A percentile compares a stretch with the other conserved stretches of the same genome.
Evolutionary conservation across 176 grass and related monocot species (phyloP).

Genomic region (Carex littledalei): DNA sequence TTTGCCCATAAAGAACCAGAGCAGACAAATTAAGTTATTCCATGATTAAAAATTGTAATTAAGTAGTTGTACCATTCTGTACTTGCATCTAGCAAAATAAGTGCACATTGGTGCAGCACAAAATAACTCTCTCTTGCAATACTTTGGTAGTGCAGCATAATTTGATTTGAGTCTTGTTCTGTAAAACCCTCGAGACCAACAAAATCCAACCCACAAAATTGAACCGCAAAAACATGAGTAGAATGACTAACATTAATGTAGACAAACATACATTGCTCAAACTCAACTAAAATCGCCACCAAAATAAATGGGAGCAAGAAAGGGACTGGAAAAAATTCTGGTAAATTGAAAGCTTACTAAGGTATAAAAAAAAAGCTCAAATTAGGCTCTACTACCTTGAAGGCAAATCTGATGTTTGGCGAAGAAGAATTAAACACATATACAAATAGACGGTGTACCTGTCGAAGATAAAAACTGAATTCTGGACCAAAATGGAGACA

Average conservation of each 20-base stretch:
- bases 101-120: background rate
- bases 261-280: background rate
- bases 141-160: background rate
- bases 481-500: slow-evolving; percentile 11
- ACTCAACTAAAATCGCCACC: background rate
- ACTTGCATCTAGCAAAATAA: background rate
- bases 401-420: background rate
- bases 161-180: background rate
- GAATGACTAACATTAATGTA: background rate
- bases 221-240: background rate
- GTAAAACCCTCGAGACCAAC: background rate
- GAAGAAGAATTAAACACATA: background rate
- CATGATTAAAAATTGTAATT: background rate
- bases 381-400: background rate
- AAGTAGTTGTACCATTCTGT: background rate
- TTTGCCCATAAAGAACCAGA: background rate
- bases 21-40: background rate
- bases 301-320: background rate
- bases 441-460: slow-evolving; percentile 28
- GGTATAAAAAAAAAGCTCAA: background rate
- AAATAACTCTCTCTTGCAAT: background rate
- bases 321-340: background rate
- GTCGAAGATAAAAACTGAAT: slow-evolving; percentile 32
- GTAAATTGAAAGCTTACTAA: background rate
- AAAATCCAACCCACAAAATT: background rate